A percentile compares a stretch with the other conserved stretches of the same genome.
Conservation (phyloP, 2,329 filamentous ascomycete species). For the Penicillium sp. region DNA sequence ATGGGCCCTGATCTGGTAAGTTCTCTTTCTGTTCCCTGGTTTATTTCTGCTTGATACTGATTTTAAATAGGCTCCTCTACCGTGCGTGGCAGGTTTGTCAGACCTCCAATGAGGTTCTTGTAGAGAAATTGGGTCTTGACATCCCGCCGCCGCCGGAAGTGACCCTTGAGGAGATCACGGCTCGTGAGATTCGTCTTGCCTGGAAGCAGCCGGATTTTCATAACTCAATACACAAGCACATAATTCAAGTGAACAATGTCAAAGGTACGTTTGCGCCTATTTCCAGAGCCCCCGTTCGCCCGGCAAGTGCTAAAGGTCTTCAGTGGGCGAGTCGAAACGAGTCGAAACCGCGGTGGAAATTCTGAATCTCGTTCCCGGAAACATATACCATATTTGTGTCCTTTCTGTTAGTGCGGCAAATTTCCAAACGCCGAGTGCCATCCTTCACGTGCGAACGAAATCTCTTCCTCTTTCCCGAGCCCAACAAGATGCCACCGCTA, state of each 20-base stretch:
- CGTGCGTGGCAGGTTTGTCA: constrained; percentile 84
- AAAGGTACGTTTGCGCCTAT: constrained; percentile 59
- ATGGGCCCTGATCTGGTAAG: constrained; percentile 51
- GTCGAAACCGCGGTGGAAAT: constrained; percentile 88
- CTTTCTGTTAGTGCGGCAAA: constrained; percentile 88
- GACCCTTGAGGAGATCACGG: constrained; percentile 82
- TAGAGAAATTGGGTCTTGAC: constrained; percentile 87
- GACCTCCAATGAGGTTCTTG: constrained; percentile 86
- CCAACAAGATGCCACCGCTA: constrained; percentile 35
- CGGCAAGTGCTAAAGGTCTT: constrained; percentile 13
- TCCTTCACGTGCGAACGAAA: constrained; percentile 78
- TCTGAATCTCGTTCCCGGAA: constrained; percentile 77
- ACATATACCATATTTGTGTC: constrained; percentile 90
- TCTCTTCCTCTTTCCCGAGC: constrained; percentile 44
- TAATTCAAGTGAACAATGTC: constrained; percentile 90
- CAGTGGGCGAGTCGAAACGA: constrained; percentile 80
- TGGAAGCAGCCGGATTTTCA: constrained; percentile 75
- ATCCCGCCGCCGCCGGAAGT: constrained; percentile 87
- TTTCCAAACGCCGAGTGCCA: constrained; percentile 83
- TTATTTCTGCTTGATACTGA: constrained; percentile 1
- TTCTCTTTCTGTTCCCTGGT: constrained; percentile 1
- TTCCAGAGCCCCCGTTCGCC: neutral
- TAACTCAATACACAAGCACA: constrained; percentile 75
- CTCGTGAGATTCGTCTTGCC: constrained; percentile 82
- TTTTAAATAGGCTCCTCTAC: constrained; percentile 66